A percentile compares a stretch with the other conserved stretches of the same genome.
These are phyloP conservation scores for Phialocephala sp. DNA, from an alignment of 2,329 filamentous ascomycete species.

Conservation along the genomic window DNA sequence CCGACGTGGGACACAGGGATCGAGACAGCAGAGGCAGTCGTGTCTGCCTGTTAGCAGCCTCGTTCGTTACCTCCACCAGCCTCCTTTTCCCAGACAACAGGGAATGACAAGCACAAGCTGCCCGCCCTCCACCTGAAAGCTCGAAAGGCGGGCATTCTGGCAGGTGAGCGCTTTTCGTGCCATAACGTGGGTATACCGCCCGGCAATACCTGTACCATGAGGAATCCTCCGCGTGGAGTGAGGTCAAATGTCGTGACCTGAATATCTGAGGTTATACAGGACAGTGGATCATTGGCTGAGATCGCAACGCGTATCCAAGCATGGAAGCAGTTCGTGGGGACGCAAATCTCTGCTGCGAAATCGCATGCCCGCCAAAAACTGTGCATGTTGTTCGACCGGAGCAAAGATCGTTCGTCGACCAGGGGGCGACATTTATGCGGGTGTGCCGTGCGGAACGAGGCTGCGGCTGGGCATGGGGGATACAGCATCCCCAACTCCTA, in stretches of 20 bases:
- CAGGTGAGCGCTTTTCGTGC: conserved; percentile 8
- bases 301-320: background rate
- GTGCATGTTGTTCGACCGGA: conserved; percentile 10
- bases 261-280: background rate
- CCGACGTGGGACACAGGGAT: conserved; percentile 24
- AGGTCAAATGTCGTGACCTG: conserved; percentile 16
- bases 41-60: conserved; percentile 18
- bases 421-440: conserved; percentile 14
- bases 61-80: conserved; percentile 23
- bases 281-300: background rate
- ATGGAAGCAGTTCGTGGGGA: conserved; percentile 3
- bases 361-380: conserved; percentile 8
- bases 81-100: conserved; percentile 12
- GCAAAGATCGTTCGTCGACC: conserved; percentile 14
- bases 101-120: conserved; percentile 16
- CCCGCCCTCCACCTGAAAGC: background rate
- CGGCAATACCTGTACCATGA: background rate
- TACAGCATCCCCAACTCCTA: background rate
- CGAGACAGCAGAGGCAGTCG: background rate
- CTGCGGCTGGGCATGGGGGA: conserved; percentile 24
- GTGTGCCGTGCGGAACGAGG: conserved; percentile 17
- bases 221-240: conserved; percentile 15
- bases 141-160: conserved; percentile 14
- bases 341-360: conserved; percentile 11
- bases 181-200: background rate